Conservation (phyloP, 371 early-diverging fungal species). For the Rhizomucor miehei region DNA sequence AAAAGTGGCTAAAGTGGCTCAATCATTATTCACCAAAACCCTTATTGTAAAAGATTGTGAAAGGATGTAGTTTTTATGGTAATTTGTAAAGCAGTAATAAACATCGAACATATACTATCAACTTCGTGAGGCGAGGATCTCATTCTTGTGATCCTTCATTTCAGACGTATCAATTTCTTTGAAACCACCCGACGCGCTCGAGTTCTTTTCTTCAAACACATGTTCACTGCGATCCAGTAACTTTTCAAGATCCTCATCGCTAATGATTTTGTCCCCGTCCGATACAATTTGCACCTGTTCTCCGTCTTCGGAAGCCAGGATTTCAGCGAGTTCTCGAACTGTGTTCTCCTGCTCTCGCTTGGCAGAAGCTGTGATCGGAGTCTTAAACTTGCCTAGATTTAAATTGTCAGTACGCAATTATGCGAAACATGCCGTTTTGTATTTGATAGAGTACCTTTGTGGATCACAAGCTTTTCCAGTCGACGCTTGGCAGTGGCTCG, state of each 20-base stretch:
- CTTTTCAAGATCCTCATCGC: conserved; percentile 66
- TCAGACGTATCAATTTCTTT: conserved; percentile 41
- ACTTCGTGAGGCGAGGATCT: conserved; percentile 39
- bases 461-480: conserved; percentile 88
- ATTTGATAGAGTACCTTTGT: no score
- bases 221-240: conserved; percentile 65
- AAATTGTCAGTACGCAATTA: no score
- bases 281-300: conserved; percentile 64
- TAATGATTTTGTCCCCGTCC: conserved; percentile 65
- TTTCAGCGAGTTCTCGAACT: conserved; percentile 70
- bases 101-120: conserved; percentile 2
- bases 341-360: conserved; percentile 30
- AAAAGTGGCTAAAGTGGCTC: no score
- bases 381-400: conserved; percentile 52
- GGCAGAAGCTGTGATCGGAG: conserved; percentile 21
- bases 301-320: conserved; percentile 65
- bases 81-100: no score
- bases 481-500: conserved; percentile 82
- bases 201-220: conserved; percentile 46
- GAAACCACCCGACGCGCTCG: conserved; percentile 34
- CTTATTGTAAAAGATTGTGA: no score
- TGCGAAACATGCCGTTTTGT: no score
- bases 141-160: conserved; percentile 40
- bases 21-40: no score
- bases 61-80: no score